Percentiles rank a stretch among this genome's conserved stretches.
These are phyloP conservation scores for Microsporum ferrugineum DNA, from an alignment of 2,329 filamentous ascomycete genomes.

Conservation along the genomic window DNA sequence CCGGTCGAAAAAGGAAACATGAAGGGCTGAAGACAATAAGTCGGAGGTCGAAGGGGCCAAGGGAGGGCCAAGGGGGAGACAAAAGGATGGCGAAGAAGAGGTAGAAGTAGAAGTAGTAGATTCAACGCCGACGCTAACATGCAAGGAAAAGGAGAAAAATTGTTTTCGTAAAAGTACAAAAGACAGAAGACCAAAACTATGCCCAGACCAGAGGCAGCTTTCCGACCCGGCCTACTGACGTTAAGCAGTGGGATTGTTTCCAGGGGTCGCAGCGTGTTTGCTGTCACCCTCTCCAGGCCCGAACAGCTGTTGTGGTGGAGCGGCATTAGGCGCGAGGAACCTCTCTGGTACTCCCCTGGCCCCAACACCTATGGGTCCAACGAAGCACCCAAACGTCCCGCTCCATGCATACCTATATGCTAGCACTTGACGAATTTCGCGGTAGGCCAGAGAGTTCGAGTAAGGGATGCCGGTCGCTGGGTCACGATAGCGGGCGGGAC, in stretches of 20 bases:
- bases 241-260: not conserved
- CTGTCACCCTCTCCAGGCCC: not conserved
- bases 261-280: not conserved
- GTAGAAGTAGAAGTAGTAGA: not conserved
- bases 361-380: slow-evolving; percentile 49
- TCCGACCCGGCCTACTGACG: not conserved
- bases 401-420: slow-evolving; percentile 75
- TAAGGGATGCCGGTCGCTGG: slow-evolving; percentile 75
- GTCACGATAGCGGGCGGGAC: slow-evolving; percentile 72
- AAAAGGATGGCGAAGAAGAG: not conserved
- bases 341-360: slow-evolving; percentile 70
- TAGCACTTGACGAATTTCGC: slow-evolving; percentile 61
- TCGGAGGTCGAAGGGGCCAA: not conserved
- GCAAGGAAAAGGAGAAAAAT: not conserved
- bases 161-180: not conserved
- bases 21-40: not conserved
- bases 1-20: not conserved
- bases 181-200: not conserved
- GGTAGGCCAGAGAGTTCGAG: slow-evolving; percentile 64
- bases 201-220: not conserved
- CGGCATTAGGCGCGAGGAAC: slow-evolving; percentile 41
- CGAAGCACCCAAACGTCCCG: slow-evolving; percentile 66
- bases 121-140: slow-evolving; percentile 2
- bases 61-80: not conserved
- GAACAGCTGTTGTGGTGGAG: slow-evolving; percentile 12